Conservation (phyloP, 768 basidiomycete species). For the Russula griseocarnosa region DNA sequence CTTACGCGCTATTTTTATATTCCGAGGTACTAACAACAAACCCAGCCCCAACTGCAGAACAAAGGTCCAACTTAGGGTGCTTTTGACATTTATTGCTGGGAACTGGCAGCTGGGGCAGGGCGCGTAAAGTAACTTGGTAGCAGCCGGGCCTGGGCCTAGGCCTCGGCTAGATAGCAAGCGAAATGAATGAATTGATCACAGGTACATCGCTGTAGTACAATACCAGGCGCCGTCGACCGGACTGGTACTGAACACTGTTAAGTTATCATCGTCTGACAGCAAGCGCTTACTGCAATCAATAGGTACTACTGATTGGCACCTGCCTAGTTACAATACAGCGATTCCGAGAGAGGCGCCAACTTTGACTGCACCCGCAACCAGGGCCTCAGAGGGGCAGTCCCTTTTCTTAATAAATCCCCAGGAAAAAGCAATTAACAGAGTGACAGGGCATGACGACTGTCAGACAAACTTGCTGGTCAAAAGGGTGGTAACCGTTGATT, state of each 20-base stretch:
- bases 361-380: background rate
- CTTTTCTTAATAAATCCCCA: background rate
- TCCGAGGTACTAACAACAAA: background rate
- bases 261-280: background rate
- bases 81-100: background rate
- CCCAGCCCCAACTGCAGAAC: background rate
- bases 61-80: no score
- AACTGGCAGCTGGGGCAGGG: no score
- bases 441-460: background rate
- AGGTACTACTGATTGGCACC: background rate
- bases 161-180: background rate
- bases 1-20: no score
- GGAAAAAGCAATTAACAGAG: background rate
- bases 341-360: background rate
- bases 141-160: background rate
- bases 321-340: background rate
- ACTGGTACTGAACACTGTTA: background rate
- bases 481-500: background rate
- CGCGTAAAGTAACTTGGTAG: background rate
- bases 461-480: background rate
- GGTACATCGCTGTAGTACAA: background rate
- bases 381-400: background rate
- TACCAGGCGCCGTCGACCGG: no score
- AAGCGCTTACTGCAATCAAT: background rate
- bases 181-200: background rate